These are phyloP conservation scores for carrot (Daucus carota) DNA, from an alignment of 129 eudicot genomes.

Conservation along the genomic window DH1_v3.0 NC_030382.2:54760001-54760500, in stretches of 20 bases:
- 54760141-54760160: conserved; percentile 34
- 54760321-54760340: conserved; percentile 51
- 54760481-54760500: too few relatives aligned
- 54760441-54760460: too few relatives aligned
- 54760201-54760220: conserved; percentile 32
- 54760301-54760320: conserved; percentile 77
- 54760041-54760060: too few relatives aligned
- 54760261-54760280: conserved; percentile 92
- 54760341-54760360: conserved; percentile 54
- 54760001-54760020: neutral
- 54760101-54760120: neutral
- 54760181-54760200: conserved; percentile 59
- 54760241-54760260: conserved; percentile 94
- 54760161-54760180: conserved; percentile 38
- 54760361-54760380: conserved; percentile 50
- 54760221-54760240: conserved; percentile 89
- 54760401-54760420: conserved; percentile 92
- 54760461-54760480: too few relatives aligned
- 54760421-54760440: too few relatives aligned
- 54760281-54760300: conserved; percentile 95
- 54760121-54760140: neutral
- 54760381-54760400: conserved; percentile 82
- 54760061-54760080: conserved; percentile 5
- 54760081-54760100: neutral
- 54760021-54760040: neutral